These are phyloP conservation scores for Colletotrichum destructivum DNA, from an alignment of 2,329 filamentous ascomycete genomes.

Conservation along the genomic window DNA sequence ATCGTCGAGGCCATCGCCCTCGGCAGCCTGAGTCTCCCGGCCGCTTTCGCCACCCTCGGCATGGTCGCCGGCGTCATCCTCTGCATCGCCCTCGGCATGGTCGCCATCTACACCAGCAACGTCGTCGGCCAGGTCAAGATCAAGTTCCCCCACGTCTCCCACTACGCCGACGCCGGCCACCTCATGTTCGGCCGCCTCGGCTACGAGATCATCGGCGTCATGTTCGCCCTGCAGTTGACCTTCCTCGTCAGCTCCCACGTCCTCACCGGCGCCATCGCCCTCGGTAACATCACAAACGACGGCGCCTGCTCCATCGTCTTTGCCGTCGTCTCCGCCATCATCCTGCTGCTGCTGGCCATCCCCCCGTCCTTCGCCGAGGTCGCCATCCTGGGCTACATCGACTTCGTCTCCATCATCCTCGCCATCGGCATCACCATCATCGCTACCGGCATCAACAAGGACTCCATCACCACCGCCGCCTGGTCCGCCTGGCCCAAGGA, in stretches of 20 bases:
- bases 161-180: conserved; percentile 78
- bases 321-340: conserved; percentile 61
- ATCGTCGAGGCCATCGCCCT: conserved; percentile 72
- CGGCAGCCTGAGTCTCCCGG: conserved; percentile 66
- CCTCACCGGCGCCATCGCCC: conserved; percentile 78
- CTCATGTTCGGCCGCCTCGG: conserved; percentile 73
- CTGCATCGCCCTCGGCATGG: conserved; percentile 52
- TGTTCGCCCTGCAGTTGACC: conserved; percentile 75
- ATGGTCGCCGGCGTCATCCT: conserved; percentile 62
- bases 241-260: conserved; percentile 81
- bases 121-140: conserved; percentile 63
- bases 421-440: conserved; percentile 79
- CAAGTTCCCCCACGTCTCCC: conserved; percentile 70
- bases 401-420: conserved; percentile 74
- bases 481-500: conserved; percentile 65
- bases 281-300: conserved; percentile 75
- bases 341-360: conserved; percentile 63
- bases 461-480: conserved; percentile 47
- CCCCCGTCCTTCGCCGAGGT: conserved; percentile 65
- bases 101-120: conserved; percentile 59
- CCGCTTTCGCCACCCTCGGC: conserved; percentile 67
- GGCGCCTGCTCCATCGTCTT: conserved; percentile 63
- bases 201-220: conserved; percentile 73
- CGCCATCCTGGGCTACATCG: conserved; percentile 66
- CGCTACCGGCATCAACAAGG: conserved; percentile 67